Percentiles rank a stretch among this genome's conserved stretches.
These are phyloP conservation scores for Kodamaea sp. DNA, from an alignment of 1,139 yeast species.

Conservation along the genomic window DNA sequence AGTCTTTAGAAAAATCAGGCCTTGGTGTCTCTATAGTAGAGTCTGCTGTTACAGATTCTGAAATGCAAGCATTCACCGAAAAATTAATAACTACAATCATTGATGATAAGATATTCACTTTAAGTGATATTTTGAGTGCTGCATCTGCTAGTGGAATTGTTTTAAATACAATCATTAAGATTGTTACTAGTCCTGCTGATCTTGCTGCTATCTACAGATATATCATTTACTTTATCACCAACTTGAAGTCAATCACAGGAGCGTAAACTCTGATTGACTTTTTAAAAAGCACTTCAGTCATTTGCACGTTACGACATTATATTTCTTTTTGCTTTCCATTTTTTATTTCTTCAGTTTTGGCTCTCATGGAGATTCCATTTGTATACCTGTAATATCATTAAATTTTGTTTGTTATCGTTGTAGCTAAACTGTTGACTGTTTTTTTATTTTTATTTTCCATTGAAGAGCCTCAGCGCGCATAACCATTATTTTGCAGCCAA, in stretches of 20 bases:
- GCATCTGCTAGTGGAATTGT: conserved; percentile 13
- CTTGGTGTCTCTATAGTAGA: conserved; percentile 25
- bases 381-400: no score
- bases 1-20: conserved; percentile 29
- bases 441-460: no score
- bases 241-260: neutral
- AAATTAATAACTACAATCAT: conserved; percentile 18
- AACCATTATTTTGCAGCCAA: no score
- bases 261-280: no score
- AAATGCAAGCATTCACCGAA: conserved; percentile 20
- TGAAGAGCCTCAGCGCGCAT: no score
- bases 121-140: conserved; percentile 13
- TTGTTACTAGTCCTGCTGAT: conserved; percentile 12
- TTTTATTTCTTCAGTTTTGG: no score
- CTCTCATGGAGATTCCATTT: no score
- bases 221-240: conserved; percentile 1
- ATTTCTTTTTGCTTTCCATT: conserved; percentile 20
- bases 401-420: no score
- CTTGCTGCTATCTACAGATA: conserved; percentile 4
- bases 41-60: conserved; percentile 19
- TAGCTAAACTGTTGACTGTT: no score
- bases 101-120: conserved; percentile 18
- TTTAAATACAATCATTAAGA: conserved; percentile 8
- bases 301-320: conserved; percentile 12
- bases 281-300: no score